phyloP scores from a whole-genome alignment of 192 early-diverging fungal genomes.

The Phlyctochytrium bullatum region DNA sequence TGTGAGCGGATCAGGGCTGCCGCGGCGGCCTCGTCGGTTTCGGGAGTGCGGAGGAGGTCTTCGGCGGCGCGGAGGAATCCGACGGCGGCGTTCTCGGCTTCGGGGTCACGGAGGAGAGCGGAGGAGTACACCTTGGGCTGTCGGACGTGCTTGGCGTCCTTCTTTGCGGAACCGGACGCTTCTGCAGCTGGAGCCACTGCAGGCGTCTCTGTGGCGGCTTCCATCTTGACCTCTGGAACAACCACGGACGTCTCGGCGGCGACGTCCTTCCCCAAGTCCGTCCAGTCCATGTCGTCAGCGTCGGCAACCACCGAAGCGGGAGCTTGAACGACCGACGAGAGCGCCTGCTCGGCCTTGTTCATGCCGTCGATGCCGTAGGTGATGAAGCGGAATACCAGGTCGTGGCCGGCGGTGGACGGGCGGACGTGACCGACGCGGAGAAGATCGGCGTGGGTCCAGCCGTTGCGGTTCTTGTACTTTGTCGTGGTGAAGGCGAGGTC shows the following conservation, averaged over 20 bases:
- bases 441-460: conserved; percentile 26
- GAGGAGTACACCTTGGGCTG: background rate
- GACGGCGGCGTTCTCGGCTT: background rate
- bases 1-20: background rate
- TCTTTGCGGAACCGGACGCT: background rate
- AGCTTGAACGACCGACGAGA: background rate
- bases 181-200: background rate
- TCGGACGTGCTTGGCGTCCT: background rate
- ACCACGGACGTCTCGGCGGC: too few species aligned
- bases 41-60: background rate
- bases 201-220: background rate
- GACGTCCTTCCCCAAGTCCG: background rate
- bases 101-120: background rate
- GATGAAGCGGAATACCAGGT: background rate
- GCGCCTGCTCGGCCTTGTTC: background rate
- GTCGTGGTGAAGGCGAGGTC: conserved; percentile 19
- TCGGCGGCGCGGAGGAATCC: background rate
- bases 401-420: conserved; percentile 11
- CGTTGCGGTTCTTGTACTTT: conserved; percentile 34
- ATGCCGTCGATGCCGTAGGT: background rate
- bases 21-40: background rate
- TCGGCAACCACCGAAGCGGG: background rate
- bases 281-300: background rate
- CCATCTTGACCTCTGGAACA: background rate
- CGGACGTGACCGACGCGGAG: conserved; percentile 21